These are phyloP conservation scores for Suillus spraguei DNA, from an alignment of 768 basidiomycete species.

Conservation along the genomic window DNA sequence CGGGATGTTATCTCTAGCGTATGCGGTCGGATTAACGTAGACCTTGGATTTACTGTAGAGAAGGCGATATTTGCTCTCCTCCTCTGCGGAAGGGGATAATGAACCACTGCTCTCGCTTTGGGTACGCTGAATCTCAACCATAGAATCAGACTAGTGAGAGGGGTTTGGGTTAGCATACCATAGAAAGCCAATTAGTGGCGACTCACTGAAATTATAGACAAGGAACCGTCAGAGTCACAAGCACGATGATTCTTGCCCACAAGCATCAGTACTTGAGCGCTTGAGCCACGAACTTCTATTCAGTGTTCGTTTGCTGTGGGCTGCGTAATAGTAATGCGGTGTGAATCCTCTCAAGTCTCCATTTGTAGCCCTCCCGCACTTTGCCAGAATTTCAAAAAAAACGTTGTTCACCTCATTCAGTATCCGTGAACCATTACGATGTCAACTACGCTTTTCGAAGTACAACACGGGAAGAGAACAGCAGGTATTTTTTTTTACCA, in stretches of 20 bases:
- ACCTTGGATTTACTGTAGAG: slow-evolving; percentile 94
- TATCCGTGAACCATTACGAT: background rate
- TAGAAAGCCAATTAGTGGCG: slow-evolving; percentile 13
- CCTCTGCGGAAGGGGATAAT: slow-evolving; percentile 34
- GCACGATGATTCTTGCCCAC: slow-evolving; percentile 22
- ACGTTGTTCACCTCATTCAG: background rate
- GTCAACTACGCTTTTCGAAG: background rate
- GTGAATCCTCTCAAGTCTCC: background rate
- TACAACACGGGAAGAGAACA: background rate
- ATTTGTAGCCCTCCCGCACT: slow-evolving; percentile 17
- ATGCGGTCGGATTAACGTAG: slow-evolving; percentile 92
- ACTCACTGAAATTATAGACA: slow-evolving; percentile 54
- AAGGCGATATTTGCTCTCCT: slow-evolving; percentile 68
- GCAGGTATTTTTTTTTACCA: background rate
- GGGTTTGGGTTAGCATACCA: slow-evolving; percentile 12
- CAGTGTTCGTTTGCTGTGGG: slow-evolving; percentile 13
- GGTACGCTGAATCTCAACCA: slow-evolving; percentile 74
- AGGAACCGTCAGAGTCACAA: slow-evolving; percentile 45
- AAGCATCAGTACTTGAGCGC: slow-evolving; percentile 18
- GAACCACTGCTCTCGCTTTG: slow-evolving; percentile 15
- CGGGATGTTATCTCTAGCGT: slow-evolving; percentile 89
- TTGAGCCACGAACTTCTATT: slow-evolving; percentile 5
- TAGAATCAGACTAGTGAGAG: slow-evolving; percentile 49
- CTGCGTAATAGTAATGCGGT: slow-evolving; percentile 11
- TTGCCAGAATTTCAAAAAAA: slow-evolving; percentile 23